Conservation (phyloP, 805 yeast species). For the Saccharomyces kudriavzevii region DNA sequence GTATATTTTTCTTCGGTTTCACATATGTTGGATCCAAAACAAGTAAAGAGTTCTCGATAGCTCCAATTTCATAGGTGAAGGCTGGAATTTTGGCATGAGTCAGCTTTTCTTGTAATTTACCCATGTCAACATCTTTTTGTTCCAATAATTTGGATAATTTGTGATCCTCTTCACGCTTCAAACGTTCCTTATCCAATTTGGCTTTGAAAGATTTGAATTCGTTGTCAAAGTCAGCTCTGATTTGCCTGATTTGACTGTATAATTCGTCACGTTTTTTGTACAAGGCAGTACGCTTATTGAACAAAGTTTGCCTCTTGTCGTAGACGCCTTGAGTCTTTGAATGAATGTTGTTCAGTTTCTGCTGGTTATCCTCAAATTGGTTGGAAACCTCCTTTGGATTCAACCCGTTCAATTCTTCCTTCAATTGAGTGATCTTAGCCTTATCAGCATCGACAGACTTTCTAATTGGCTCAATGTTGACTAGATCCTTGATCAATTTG, state of each 20-base stretch:
- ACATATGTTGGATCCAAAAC: conserved; percentile 75
- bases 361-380: conserved; percentile 60
- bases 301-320: conserved; percentile 58
- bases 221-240: conserved; percentile 66
- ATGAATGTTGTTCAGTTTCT: conserved; percentile 60
- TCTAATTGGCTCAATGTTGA: conserved; percentile 65
- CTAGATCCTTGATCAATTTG: conserved; percentile 72
- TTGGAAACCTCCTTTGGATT: conserved; percentile 59
- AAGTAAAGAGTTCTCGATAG: conserved; percentile 62
- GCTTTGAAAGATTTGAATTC: conserved; percentile 65
- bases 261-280: conserved; percentile 61
- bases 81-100: conserved; percentile 76
- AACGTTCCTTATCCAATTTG: conserved; percentile 65
- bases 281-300: conserved; percentile 57
- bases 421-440: conserved; percentile 65
- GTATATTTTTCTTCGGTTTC: conserved; percentile 38
- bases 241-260: conserved; percentile 56
- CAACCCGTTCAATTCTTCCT: conserved; percentile 49
- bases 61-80: conserved; percentile 65
- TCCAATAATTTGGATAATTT: conserved; percentile 39
- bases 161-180: conserved; percentile 52
- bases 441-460: conserved; percentile 72
- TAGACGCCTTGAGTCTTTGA: conserved; percentile 50
- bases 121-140: conserved; percentile 45
- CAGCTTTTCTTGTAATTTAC: conserved; percentile 61